A percentile compares a stretch with the other conserved stretches of the same genome.
phyloP scores from a whole-genome alignment of 1,284 basidiomycete species.

The Mycena sp. region DNA sequence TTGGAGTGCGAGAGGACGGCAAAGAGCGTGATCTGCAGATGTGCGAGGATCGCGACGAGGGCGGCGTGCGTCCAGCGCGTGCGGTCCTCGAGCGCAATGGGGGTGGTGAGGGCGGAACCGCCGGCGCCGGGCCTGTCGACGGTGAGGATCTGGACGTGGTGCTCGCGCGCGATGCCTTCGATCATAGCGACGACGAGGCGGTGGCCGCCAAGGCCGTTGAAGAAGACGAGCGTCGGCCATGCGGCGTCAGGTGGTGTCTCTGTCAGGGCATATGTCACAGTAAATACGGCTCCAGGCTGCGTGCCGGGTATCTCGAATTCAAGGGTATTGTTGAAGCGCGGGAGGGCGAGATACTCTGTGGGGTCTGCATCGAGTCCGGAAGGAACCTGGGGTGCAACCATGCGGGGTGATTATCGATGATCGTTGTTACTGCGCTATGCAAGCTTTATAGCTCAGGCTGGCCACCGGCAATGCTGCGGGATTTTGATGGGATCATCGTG shows the following conservation, averaged over 20 bases:
- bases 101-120: neutral
- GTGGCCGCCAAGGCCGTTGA: conserved; percentile 30
- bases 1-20: conserved; percentile 28
- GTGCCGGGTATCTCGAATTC: conserved; percentile 15
- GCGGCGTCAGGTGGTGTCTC: neutral
- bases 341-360: conserved; percentile 19
- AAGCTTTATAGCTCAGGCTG: too few relatives aligned
- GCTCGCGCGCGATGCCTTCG: conserved; percentile 24
- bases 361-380: conserved; percentile 21
- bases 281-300: too few relatives aligned
- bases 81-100: conserved; percentile 13
- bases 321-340: conserved; percentile 24
- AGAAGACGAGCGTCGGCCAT: conserved; percentile 28
- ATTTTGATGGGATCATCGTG: too few relatives aligned
- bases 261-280: conserved; percentile 19
- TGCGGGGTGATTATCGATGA: too few relatives aligned
- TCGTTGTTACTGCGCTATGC: too few relatives aligned
- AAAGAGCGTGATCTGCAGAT: conserved; percentile 13
- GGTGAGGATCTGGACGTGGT: conserved; percentile 21
- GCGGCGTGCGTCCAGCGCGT: conserved; percentile 26
- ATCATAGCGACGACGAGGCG: conserved; percentile 22
- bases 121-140: conserved; percentile 23
- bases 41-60: conserved; percentile 23
- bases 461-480: too few relatives aligned
- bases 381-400: too few relatives aligned